Conservation (phyloP, 495 filamentous ascomycete species). For the Talaromyces borbonicus region DNA sequence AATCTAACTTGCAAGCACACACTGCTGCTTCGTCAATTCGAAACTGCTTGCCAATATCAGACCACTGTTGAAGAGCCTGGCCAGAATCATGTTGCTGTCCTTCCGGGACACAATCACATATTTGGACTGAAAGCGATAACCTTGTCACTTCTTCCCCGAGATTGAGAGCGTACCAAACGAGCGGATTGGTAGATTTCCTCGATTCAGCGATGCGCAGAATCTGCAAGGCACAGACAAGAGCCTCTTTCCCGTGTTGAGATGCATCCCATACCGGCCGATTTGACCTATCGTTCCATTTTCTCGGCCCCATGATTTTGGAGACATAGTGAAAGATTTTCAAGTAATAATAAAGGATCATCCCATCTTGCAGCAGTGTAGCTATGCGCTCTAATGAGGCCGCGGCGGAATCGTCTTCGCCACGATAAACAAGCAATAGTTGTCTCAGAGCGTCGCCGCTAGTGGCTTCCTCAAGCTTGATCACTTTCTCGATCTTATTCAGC, state of each 20-base stretch:
- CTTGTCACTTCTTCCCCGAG: background rate
- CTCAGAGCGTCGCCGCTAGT: background rate
- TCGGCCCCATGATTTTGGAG: background rate
- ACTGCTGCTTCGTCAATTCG: background rate
- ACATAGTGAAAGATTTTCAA: constrained; percentile 2
- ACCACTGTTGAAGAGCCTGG: background rate
- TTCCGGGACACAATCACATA: background rate
- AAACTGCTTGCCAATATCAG: background rate
- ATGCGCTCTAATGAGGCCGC: constrained; percentile 1
- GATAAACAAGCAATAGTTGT: constrained; percentile 3
- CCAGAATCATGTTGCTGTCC: background rate
- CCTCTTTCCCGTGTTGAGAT: background rate
- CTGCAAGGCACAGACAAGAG: constrained; percentile 6
- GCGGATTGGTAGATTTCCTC: background rate
- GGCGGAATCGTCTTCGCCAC: constrained; percentile 1
- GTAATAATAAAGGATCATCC: constrained; percentile 7
- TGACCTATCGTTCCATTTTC: background rate
- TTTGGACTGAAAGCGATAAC: background rate
- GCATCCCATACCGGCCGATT: background rate
- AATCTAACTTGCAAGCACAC: background rate
- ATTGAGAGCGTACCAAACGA: background rate
- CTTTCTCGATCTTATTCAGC: constrained; percentile 5
- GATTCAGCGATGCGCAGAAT: background rate
- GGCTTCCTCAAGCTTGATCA: background rate
- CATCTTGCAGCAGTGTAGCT: background rate